phyloP scores from a whole-genome alignment of 805 yeast genomes.

The Candida gorgasii region DNA sequence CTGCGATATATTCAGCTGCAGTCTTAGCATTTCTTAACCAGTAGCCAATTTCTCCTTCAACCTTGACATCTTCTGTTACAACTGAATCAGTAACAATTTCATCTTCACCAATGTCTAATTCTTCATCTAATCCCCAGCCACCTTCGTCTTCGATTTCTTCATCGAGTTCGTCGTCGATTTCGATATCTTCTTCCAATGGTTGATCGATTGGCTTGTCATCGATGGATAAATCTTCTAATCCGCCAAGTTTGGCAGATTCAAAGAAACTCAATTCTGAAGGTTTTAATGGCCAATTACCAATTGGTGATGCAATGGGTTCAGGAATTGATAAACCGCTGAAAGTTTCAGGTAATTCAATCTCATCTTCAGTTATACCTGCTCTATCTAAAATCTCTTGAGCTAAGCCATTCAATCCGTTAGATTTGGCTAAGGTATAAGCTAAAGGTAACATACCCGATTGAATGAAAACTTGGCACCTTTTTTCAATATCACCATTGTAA shows the following conservation, averaged over 20 bases:
- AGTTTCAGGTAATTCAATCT: conserved; percentile 62
- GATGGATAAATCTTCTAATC: conserved; percentile 62
- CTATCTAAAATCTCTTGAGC: conserved; percentile 73
- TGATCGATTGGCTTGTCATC: conserved; percentile 31
- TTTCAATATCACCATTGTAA: conserved; percentile 71
- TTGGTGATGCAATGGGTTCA: conserved; percentile 46
- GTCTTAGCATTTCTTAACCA: conserved; percentile 91
- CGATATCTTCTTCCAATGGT: conserved; percentile 33
- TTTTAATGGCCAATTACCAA: conserved; percentile 80
- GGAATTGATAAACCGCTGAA: conserved; percentile 47
- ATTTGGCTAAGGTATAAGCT: conserved; percentile 90
- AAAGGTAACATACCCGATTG: conserved; percentile 81
- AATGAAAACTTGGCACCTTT: conserved; percentile 71
- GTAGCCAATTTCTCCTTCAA: conserved; percentile 60
- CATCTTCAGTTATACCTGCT: conserved; percentile 62
- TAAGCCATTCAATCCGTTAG: conserved; percentile 74
- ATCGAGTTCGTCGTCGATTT: conserved; percentile 25
- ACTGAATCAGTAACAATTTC: conserved; percentile 25
- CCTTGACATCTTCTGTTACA: conserved; percentile 18
- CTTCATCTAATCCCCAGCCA: conserved; percentile 84
- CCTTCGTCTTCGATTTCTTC: conserved; percentile 56
- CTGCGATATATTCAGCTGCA: conserved; percentile 91
- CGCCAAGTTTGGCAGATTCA: conserved; percentile 80
- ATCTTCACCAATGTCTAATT: conserved; percentile 62
- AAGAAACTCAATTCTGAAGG: conserved; percentile 74